phyloP scores from a whole-genome alignment of 306 rosid genomes.

The Dryas octopetala region DNA sequence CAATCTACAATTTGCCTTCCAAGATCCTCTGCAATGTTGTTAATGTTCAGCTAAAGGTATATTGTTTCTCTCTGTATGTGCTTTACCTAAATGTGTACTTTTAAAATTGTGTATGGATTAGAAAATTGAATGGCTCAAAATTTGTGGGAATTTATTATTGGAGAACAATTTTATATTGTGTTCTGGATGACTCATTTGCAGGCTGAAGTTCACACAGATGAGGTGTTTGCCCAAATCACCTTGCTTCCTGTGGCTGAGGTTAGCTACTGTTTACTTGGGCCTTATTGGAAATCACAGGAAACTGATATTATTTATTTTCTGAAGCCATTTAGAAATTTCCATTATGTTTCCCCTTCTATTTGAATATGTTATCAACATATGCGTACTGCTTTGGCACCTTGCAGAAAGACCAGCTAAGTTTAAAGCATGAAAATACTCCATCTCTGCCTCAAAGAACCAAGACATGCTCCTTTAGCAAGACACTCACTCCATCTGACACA shows the following conservation, averaged over 20 bases:
- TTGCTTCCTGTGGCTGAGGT: constrained; percentile 50
- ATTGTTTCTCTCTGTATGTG: background rate
- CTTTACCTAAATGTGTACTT: constrained; percentile 1
- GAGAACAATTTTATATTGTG: too few relatives aligned
- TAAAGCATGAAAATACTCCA: constrained; percentile 18
- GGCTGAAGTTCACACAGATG: constrained; percentile 60
- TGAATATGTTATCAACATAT: constrained; percentile 9
- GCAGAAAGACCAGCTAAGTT: constrained; percentile 40
- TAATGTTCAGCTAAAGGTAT: constrained; percentile 54
- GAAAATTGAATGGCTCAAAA: constrained; percentile 1
- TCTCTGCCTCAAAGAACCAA: constrained; percentile 20
- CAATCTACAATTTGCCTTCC: constrained; percentile 45
- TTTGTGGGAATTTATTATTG: background rate
- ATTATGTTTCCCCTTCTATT: background rate
- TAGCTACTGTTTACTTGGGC: background rate
- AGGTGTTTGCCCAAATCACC: constrained; percentile 58
- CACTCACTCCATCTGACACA: constrained; percentile 68
- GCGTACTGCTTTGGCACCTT: constrained; percentile 16
- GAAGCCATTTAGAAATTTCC: constrained; percentile 4
- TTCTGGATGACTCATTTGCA: constrained; percentile 31
- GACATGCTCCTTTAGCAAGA: constrained; percentile 37
- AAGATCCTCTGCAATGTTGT: constrained; percentile 65
- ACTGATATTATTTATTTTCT: background rate
- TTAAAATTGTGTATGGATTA: background rate
- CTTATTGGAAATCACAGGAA: background rate